These are phyloP conservation scores for Aphanomyces euteiches DNA, from an alignment of 352 stramenopile species.

Conservation along the genomic window DNA sequence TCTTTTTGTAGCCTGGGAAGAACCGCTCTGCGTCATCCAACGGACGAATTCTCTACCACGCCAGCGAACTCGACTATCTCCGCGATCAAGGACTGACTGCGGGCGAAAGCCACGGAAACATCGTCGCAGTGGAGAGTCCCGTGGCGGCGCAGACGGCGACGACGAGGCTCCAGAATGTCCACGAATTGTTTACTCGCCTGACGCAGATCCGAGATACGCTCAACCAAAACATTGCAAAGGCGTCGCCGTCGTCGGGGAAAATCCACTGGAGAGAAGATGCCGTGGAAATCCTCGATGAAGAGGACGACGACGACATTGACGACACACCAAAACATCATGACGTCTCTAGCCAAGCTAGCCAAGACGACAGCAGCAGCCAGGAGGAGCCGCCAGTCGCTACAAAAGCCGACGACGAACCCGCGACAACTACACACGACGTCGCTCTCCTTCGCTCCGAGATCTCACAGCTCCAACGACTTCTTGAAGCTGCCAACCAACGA, in stretches of 20 bases:
- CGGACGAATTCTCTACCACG: too few species aligned
- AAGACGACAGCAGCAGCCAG: too few species aligned
- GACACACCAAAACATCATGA: too few species aligned
- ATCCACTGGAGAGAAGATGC: slow-evolving; percentile 1
- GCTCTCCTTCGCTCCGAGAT: slow-evolving; percentile 51
- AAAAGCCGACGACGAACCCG: too few species aligned
- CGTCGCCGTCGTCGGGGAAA: neutral
- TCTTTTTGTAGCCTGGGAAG: too few species aligned
- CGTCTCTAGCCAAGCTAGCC: too few species aligned
- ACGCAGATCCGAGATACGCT: slow-evolving; percentile 10
- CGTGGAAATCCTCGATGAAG: neutral
- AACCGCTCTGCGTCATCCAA: too few species aligned
- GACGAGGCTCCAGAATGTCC: neutral
- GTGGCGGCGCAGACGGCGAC: neutral
- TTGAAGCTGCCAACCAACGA: slow-evolving; percentile 43
- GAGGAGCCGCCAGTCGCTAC: too few species aligned
- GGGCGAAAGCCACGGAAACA: too few species aligned
- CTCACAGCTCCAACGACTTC: slow-evolving; percentile 50
- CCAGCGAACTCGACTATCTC: too few species aligned
- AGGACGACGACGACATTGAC: slow-evolving; percentile 18
- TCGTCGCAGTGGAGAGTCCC: too few species aligned
- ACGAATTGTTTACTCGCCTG: neutral
- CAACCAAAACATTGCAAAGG: slow-evolving; percentile 7
- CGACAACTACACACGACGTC: slow-evolving; percentile 38
- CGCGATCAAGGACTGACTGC: too few species aligned